Evolutionary conservation across 352 stramenopile species (phyloP).

Genomic region (Phytophthora nicotianae): DNA sequence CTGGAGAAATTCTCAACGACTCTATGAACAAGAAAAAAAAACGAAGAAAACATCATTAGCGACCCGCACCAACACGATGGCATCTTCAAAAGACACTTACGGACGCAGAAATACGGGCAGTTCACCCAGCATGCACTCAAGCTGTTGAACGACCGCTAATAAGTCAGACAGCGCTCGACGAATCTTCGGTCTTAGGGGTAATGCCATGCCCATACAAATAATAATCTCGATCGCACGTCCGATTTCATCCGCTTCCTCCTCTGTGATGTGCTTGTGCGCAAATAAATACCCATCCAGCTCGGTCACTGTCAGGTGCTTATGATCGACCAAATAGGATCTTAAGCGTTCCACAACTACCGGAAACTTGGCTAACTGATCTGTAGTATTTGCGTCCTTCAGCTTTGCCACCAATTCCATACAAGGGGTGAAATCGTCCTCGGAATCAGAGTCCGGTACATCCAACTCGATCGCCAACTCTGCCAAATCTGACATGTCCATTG

Average conservation of each 20-base stretch:
- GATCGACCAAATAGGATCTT: slow-evolving; percentile 27
- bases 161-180: slow-evolving; percentile 29
- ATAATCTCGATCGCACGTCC: slow-evolving; percentile 22
- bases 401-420: slow-evolving; percentile 25
- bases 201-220: slow-evolving; percentile 23
- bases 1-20: slow-evolving; percentile 11
- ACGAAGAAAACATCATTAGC: not conserved
- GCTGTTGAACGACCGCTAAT: slow-evolving; percentile 23
- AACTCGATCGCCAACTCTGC: slow-evolving; percentile 26
- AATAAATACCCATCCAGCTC: slow-evolving; percentile 40
- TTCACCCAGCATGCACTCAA: slow-evolving; percentile 21
- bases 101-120: slow-evolving; percentile 26
- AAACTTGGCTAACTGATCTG: slow-evolving; percentile 28
- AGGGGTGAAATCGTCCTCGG: slow-evolving; percentile 23
- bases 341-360: slow-evolving; percentile 31
- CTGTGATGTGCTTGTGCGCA: slow-evolving; percentile 25
- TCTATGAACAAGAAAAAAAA: slow-evolving; percentile 9
- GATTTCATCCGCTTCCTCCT: slow-evolving; percentile 28
- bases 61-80: not conserved
- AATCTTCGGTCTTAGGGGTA: slow-evolving; percentile 23
- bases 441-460: slow-evolving; percentile 32
- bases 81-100: slow-evolving; percentile 21
- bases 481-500: slow-evolving; percentile 11
- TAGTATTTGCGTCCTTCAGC: slow-evolving; percentile 13
- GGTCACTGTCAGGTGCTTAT: slow-evolving; percentile 22